phyloP scores from a whole-genome alignment of 1,284 basidiomycete species.

The Neotropicomus parvogracilis region DNA sequence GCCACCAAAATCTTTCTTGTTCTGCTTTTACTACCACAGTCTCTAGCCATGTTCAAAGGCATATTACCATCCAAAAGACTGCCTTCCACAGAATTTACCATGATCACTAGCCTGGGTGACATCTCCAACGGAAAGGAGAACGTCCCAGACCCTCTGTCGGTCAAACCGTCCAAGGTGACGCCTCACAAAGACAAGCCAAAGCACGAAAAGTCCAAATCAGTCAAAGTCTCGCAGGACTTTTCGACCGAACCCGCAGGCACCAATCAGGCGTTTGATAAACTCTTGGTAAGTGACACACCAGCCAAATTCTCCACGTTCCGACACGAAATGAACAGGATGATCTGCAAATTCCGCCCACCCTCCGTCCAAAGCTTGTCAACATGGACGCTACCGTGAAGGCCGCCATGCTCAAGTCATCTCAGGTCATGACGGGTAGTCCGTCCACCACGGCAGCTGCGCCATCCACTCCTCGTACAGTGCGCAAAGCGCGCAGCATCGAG shows the following conservation, averaged over 20 bases:
- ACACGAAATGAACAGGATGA: conserved; percentile 55
- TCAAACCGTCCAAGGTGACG: conserved; percentile 30
- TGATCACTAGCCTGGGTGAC: conserved; percentile 56
- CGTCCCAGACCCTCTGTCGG: conserved; percentile 37
- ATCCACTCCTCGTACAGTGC: conserved; percentile 41
- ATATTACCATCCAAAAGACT: conserved; percentile 65
- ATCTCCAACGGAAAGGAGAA: conserved; percentile 63
- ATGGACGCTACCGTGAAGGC: conserved; percentile 83
- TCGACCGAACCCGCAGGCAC: conserved; percentile 41
- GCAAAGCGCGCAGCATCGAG: conserved; percentile 69
- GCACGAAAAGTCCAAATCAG: conserved; percentile 33
- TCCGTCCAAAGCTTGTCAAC: conserved; percentile 71
- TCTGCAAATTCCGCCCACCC: conserved; percentile 74
- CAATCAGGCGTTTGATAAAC: conserved; percentile 66
- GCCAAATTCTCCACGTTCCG: background rate
- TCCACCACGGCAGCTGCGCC: conserved; percentile 30
- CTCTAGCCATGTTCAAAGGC: conserved; percentile 62
- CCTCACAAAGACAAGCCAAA: conserved; percentile 39
- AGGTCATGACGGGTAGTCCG: conserved; percentile 52
- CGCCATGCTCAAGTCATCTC: conserved; percentile 85
- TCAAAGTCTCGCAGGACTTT: conserved; percentile 39
- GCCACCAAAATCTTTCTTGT: background rate
- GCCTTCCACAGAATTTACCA: conserved; percentile 64
- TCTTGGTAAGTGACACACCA: conserved; percentile 49
- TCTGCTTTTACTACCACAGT: conserved; percentile 7